These are phyloP conservation scores for Isabelozyma heimii DNA, from an alignment of 805 yeast species.

Conservation along the genomic window DNA sequence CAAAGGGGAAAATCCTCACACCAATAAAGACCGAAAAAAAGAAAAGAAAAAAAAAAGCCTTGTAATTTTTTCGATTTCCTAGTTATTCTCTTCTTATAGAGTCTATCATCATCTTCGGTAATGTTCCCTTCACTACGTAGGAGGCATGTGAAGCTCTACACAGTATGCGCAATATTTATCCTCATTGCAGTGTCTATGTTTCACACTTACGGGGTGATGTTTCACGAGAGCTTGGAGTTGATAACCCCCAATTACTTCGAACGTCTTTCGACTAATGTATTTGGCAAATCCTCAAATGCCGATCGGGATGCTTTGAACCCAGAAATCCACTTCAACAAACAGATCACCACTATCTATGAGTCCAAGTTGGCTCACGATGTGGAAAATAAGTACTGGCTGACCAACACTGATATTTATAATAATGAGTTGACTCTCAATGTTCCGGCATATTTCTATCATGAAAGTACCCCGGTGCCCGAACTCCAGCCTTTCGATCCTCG, in stretches of 20 bases:
- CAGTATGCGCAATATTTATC: neutral
- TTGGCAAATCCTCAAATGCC: neutral
- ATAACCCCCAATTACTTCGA: neutral
- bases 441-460: slow-evolving; percentile 10
- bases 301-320: slow-evolving; percentile 6
- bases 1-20: too few species aligned
- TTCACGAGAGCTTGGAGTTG: neutral
- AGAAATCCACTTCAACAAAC: slow-evolving; percentile 10
- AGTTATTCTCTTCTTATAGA: neutral
- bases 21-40: too few species aligned
- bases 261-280: neutral
- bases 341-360: slow-evolving; percentile 13
- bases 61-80: neutral
- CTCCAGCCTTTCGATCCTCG: slow-evolving; percentile 31
- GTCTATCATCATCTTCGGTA: neutral
- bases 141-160: neutral
- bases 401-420: slow-evolving; percentile 8
- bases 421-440: slow-evolving; percentile 6
- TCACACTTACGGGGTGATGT: neutral
- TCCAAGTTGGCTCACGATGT: slow-evolving; percentile 14
- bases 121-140: neutral
- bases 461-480: slow-evolving; percentile 9
- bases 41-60: too few species aligned
- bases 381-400: slow-evolving; percentile 23
- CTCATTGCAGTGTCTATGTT: neutral